Conservation (phyloP, 108 stramenopile genomes). For the Chaetoceros muelleri region DNA sequence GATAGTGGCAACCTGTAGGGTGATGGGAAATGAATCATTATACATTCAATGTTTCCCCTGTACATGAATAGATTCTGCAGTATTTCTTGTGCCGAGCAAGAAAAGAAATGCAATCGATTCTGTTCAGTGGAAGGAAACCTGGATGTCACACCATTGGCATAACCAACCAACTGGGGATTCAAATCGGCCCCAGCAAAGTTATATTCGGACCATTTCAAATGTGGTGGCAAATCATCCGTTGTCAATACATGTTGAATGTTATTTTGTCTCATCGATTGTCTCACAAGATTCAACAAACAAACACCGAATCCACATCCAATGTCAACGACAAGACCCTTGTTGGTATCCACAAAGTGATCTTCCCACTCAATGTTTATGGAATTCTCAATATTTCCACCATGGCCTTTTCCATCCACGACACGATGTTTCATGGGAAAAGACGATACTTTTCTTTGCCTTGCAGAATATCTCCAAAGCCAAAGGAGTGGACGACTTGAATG, state of each 20-base stretch:
- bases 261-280: neutral
- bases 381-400: neutral
- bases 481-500: neutral
- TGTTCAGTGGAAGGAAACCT: conserved; percentile 5
- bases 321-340: conserved; percentile 26
- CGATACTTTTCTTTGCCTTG: neutral
- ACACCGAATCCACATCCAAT: conserved; percentile 29
- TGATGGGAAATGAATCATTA: conserved; percentile 28
- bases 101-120: conserved; percentile 17
- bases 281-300: conserved; percentile 14
- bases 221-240: neutral
- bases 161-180: conserved; percentile 16
- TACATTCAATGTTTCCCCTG: conserved; percentile 4
- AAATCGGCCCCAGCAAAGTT: conserved; percentile 30
- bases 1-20: conserved; percentile 11
- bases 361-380: conserved; percentile 12
- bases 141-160: conserved; percentile 23
- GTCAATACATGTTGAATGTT: too few species aligned
- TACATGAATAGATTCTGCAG: conserved; percentile 14
- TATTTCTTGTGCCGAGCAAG: conserved; percentile 14
- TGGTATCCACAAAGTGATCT: conserved; percentile 12
- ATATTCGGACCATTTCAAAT: conserved; percentile 16
- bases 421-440: too few species aligned
- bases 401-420: too few species aligned
- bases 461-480: conserved; percentile 1